Evolutionary conservation across 2,329 filamentous ascomycete genomes (phyloP).

Genomic region (Metarhizium robertsii): DNA sequence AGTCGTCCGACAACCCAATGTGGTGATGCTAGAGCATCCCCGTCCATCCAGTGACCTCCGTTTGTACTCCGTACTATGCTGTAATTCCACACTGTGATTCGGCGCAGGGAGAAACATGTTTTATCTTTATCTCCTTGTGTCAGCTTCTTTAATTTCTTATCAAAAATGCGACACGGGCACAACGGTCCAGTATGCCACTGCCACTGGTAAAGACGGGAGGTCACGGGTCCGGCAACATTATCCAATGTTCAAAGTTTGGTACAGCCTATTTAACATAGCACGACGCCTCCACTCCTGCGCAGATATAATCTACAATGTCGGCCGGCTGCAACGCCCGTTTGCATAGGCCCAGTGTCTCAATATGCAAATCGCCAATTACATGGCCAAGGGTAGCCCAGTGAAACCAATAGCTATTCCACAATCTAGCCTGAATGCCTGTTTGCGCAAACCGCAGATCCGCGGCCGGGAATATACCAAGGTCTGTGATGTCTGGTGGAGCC

Average conservation of each 20-base stretch:
- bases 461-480: not conserved
- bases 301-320: not conserved
- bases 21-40: too few relatives aligned
- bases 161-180: too few relatives aligned
- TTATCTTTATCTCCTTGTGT: too few relatives aligned
- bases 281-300: not conserved
- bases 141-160: too few relatives aligned
- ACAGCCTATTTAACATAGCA: not conserved
- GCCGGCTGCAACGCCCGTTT: not conserved
- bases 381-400: not conserved
- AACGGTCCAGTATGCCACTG: not conserved
- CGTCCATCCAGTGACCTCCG: too few relatives aligned
- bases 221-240: not conserved
- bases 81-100: not conserved
- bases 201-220: not conserved
- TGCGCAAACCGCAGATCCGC: not conserved
- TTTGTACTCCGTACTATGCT: not conserved
- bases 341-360: not conserved
- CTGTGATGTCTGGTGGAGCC: too few relatives aligned
- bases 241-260: not conserved
- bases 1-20: too few relatives aligned
- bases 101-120: too few relatives aligned
- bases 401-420: not conserved
- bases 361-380: not conserved
- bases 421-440: not conserved